Conservation (phyloP, 257 asterid genomes). For the Primulina eburnea region DNA sequence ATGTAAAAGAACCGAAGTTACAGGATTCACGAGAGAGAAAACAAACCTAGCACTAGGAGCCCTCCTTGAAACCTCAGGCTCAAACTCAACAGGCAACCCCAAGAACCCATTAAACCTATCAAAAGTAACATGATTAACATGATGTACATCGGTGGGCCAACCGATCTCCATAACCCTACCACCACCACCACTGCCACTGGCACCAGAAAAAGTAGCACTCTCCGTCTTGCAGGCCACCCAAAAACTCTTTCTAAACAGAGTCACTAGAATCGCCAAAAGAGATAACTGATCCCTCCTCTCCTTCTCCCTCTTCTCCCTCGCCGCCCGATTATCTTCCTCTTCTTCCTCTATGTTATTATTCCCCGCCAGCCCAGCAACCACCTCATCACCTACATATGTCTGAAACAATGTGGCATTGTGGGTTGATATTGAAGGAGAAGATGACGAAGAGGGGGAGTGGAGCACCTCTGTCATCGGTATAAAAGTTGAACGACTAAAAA, state of each 20-base stretch:
- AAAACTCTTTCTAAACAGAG: slow-evolving; percentile 82
- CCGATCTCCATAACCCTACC: slow-evolving; percentile 79
- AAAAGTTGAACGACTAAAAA: slow-evolving; percentile 42
- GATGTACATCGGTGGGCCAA: slow-evolving; percentile 97
- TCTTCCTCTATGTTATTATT: slow-evolving; percentile 41
- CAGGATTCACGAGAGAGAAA: slow-evolving; percentile 8
- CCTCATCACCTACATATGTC: slow-evolving; percentile 40
- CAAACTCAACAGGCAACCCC: slow-evolving; percentile 98
- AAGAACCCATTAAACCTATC: slow-evolving; percentile 96
- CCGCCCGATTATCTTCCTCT: slow-evolving; percentile 46
- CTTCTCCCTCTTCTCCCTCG: slow-evolving; percentile 54
- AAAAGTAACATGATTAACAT: slow-evolving; percentile 92
- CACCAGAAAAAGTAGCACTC: slow-evolving; percentile 41
- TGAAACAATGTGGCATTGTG: slow-evolving; percentile 66
- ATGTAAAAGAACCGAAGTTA: neutral
- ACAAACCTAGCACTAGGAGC: slow-evolving; percentile 95
- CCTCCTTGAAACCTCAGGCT: slow-evolving; percentile 90
- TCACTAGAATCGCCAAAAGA: slow-evolving; percentile 68
- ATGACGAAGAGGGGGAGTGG: slow-evolving; percentile 79
- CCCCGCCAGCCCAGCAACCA: slow-evolving; percentile 29
- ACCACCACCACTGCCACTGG: slow-evolving; percentile 22
- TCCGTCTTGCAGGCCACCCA: slow-evolving; percentile 75
- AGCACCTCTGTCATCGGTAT: slow-evolving; percentile 87
- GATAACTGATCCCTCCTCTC: slow-evolving; percentile 77
- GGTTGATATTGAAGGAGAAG: slow-evolving; percentile 72